phyloP scores from a whole-genome alignment of 179 eudicot species.

The Silene coronaria region DNA sequence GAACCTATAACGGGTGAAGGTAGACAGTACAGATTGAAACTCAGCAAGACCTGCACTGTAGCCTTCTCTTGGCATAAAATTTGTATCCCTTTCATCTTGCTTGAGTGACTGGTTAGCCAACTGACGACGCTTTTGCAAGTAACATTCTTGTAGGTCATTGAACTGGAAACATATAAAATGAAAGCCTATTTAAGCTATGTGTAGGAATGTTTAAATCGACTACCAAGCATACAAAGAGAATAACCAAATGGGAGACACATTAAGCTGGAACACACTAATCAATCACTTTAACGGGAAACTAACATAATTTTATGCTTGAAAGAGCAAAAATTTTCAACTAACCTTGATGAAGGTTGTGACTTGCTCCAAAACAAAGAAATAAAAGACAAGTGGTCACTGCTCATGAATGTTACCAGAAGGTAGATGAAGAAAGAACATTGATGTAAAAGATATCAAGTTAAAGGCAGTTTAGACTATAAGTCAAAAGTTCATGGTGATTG shows the following conservation, averaged over 20 bases:
- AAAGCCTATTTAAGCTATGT: background rate
- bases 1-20: slow-evolving; percentile 70
- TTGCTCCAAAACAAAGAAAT: too few relatives aligned
- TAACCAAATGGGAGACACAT: background rate
- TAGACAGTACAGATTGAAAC: slow-evolving; percentile 59
- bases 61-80: slow-evolving; percentile 48
- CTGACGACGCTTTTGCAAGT: slow-evolving; percentile 69
- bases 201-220: background rate
- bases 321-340: too few relatives aligned
- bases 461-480: too few relatives aligned
- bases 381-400: too few relatives aligned
- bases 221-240: background rate
- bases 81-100: slow-evolving; percentile 41
- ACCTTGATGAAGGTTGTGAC: too few relatives aligned
- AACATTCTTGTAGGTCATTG: slow-evolving; percentile 62
- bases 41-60: slow-evolving; percentile 59
- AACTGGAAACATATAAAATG: slow-evolving; percentile 38
- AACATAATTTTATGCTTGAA: too few relatives aligned
- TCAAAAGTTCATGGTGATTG: background rate
- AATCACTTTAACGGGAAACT: too few relatives aligned
- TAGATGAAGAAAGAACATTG: too few relatives aligned
- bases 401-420: too few relatives aligned
- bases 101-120: slow-evolving; percentile 30
- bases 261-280: background rate
- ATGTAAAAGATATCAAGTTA: too few relatives aligned